Conservation (phyloP, 306 rosid genomes). For the Medicago arabica region DNA sequence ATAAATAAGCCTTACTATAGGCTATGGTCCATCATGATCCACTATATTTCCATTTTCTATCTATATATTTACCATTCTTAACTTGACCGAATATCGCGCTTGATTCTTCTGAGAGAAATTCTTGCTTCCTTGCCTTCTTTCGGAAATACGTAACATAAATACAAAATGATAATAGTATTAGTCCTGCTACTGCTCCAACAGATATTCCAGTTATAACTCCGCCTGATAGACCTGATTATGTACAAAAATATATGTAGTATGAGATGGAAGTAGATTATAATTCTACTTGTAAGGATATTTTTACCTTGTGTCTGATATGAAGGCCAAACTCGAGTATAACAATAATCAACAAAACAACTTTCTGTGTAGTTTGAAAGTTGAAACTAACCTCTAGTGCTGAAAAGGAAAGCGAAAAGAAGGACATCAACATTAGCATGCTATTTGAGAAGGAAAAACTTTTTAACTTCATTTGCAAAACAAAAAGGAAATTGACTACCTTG, state of each 20-base stretch:
- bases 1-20: background rate
- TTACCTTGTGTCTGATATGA: slow-evolving; percentile 12
- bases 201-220: slow-evolving; percentile 5
- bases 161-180: background rate
- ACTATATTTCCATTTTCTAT: background rate
- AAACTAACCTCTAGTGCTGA: slow-evolving; percentile 56
- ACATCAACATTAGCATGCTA: slow-evolving; percentile 12
- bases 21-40: background rate
- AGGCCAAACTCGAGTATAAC: background rate
- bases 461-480: slow-evolving; percentile 13
- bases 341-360: slow-evolving; percentile 22
- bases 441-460: slow-evolving; percentile 16
- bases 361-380: slow-evolving; percentile 36
- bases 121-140: slow-evolving; percentile 43
- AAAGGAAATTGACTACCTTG: slow-evolving; percentile 57
- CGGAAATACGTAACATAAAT: slow-evolving; percentile 19
- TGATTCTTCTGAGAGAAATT: slow-evolving; percentile 32
- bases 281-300: background rate
- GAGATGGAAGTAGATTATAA: background rate
- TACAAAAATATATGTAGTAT: background rate
- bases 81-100: background rate
- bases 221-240: slow-evolving; percentile 23
- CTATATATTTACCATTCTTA: background rate
- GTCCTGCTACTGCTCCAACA: background rate
- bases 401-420: slow-evolving; percentile 23